A percentile compares a stretch with the other conserved stretches of the same genome.
phyloP scores from a whole-genome alignment of 2,329 filamentous ascomycete genomes.

The Penicillium hordei region DNA sequence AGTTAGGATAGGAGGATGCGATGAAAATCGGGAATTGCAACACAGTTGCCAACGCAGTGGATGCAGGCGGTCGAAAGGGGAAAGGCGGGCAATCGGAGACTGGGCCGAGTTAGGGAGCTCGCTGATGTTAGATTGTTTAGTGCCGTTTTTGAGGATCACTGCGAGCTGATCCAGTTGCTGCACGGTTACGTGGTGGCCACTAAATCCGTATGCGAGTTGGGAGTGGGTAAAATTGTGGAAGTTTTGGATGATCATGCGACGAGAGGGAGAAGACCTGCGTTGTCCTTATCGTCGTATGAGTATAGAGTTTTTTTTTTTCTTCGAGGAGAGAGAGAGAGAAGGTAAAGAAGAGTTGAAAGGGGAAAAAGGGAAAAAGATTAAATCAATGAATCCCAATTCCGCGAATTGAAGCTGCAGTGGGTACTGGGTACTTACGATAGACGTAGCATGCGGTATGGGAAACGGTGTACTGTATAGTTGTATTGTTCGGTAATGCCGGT shows the following conservation, averaged over 20 bases:
- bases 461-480: constrained; percentile 4
- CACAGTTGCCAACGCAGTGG: constrained; percentile 36
- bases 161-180: constrained; percentile 34
- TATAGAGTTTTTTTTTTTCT: constrained; percentile 4
- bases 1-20: constrained; percentile 22
- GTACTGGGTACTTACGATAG: constrained; percentile 16
- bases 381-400: constrained; percentile 28
- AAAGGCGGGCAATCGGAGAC: constrained; percentile 34
- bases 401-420: constrained; percentile 29
- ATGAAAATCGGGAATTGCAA: constrained; percentile 32
- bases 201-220: constrained; percentile 28
- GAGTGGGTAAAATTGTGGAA: constrained; percentile 25
- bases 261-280: constrained; percentile 25
- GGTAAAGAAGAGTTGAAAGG: constrained; percentile 1
- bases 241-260: constrained; percentile 31
- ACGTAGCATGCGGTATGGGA: constrained; percentile 6
- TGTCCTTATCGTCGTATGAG: constrained; percentile 15
- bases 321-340: constrained; percentile 6
- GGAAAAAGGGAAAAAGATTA: constrained; percentile 22
- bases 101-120: constrained; percentile 25
- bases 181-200: constrained; percentile 39
- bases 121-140: constrained; percentile 31
- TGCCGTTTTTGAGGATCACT: constrained; percentile 24
- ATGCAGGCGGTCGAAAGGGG: constrained; percentile 40
- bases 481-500: constrained; percentile 2